Evolutionary conservation across 768 basidiomycete species (phyloP), one percentile per base, ranked within the genome.

Genomic region (Collybia sordida): DNA sequence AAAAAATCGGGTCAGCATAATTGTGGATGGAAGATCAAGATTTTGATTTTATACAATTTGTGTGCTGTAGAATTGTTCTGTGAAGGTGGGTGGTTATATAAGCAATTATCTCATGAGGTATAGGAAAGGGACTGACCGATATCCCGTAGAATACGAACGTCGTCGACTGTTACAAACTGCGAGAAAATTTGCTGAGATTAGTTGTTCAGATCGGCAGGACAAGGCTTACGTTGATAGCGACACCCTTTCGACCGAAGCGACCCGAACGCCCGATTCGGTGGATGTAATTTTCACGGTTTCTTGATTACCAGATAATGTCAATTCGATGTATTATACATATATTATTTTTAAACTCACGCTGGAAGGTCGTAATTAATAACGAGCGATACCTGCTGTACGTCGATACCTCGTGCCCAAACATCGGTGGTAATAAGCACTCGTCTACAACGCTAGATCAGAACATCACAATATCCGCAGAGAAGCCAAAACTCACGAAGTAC

Each of bases 211-310:
- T 22, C 19, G 39, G 19, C 25, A 27, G 22, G 25, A 72, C 14
- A 21, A 55, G n/a, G n/a, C 87, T 37, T 63, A 97, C 95, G 72
- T 98, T 99, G 74, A 99, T 98, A 38, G 97, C 97, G 53, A 98
- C 97, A 79, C 96, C 97, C 74, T 99, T 99, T 60, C 97, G 81
- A 59, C 97, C 97, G 74, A 98, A 98, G 51, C 97, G 93, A 65
- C 97, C 97, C 51, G 95, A 97, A 54, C 97, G 93, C 70, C 97
- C 97, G 66, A 98, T 98, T 64, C 97, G 91, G 77, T 99, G 97
- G 59, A 99, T 98, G 75, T 99, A 99, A 71, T 99, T 98, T 82
- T 98, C 96, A 79, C 91, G 91, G 68, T 93, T 93, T 57, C 88
- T 93, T 35, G n/a, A 23, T 17, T 19, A 34, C 19, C 36, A 8